phyloP scores from a whole-genome alignment of 2,329 filamentous ascomycete species.

The Elsinoe fawcettii region DNA sequence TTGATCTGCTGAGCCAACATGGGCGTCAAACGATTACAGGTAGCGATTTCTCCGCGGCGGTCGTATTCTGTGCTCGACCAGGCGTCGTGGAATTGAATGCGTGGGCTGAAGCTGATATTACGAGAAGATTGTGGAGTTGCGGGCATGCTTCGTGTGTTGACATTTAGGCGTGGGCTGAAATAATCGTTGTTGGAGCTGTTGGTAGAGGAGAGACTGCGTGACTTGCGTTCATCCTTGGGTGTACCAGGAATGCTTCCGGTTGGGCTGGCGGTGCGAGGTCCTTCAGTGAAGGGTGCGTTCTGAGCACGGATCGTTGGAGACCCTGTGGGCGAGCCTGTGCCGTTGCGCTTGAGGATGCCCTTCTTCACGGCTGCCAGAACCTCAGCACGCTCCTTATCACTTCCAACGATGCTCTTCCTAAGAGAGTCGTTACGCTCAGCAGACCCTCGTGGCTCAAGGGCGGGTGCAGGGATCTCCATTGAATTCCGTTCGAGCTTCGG shows the following conservation, averaged over 20 bases:
- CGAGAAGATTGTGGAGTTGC: slow-evolving; percentile 62
- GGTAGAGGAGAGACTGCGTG: slow-evolving; percentile 27
- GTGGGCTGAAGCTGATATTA: slow-evolving; percentile 72
- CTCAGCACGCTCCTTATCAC: slow-evolving; percentile 83
- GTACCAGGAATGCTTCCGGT: slow-evolving; percentile 82
- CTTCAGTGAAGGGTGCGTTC: slow-evolving; percentile 45
- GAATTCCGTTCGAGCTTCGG: slow-evolving; percentile 79
- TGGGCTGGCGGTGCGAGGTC: slow-evolving; percentile 62
- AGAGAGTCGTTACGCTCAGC: slow-evolving; percentile 53
- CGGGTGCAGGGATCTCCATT: slow-evolving; percentile 46
- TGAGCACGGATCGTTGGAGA: slow-evolving; percentile 54
- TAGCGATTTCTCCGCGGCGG: slow-evolving; percentile 88
- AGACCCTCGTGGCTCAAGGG: slow-evolving; percentile 28
- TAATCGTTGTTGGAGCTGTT: slow-evolving; percentile 81
- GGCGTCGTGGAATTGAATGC: slow-evolving; percentile 91
- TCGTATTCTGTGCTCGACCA: slow-evolving; percentile 96
- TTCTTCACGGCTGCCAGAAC: slow-evolving; percentile 88
- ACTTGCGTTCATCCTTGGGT: slow-evolving; percentile 67
- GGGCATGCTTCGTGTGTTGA: slow-evolving; percentile 71
- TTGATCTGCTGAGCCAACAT: slow-evolving; percentile 99
- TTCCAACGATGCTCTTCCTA: slow-evolving; percentile 83
- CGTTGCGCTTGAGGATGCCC: slow-evolving; percentile 83
- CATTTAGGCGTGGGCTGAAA: slow-evolving; percentile 65
- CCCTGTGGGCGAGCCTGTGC: slow-evolving; percentile 55
- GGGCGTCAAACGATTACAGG: slow-evolving; percentile 93